phyloP scores from a whole-genome alignment of 306 rosid species.

The Fragaria ananassa region DNA sequence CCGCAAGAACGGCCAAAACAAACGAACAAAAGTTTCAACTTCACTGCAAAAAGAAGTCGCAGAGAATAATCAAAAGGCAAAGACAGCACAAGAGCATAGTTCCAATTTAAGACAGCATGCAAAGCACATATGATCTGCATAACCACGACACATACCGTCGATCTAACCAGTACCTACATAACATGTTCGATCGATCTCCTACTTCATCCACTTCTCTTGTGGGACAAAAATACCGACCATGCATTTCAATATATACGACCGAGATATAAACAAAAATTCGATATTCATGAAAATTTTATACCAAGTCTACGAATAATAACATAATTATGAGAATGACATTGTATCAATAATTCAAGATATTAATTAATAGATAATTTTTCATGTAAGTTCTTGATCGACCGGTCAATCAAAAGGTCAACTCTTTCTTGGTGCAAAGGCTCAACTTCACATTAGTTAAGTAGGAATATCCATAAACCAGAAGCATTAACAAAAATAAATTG shows the following conservation, averaged over 20 bases:
- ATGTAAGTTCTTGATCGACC: background rate
- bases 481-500: too few species aligned
- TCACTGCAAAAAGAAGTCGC: background rate
- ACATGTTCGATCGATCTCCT: background rate
- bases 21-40: background rate
- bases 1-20: background rate
- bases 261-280: too few species aligned
- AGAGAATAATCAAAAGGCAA: background rate
- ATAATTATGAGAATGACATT: background rate
- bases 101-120: constrained; percentile 11
- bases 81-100: constrained; percentile 10
- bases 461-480: background rate
- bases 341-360: background rate
- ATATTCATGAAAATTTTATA: too few species aligned
- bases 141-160: constrained; percentile 21
- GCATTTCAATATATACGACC: too few species aligned
- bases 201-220: background rate
- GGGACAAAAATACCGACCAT: background rate
- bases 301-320: too few species aligned
- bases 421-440: constrained; percentile 16
- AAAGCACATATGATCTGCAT: constrained; percentile 6
- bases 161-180: constrained; percentile 12
- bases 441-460: constrained; percentile 4
- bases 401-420: constrained; percentile 18
- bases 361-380: background rate